Evolutionary conservation across 2,329 filamentous ascomycete genomes (phyloP).

Genomic region (Claviceps paspali): DNA sequence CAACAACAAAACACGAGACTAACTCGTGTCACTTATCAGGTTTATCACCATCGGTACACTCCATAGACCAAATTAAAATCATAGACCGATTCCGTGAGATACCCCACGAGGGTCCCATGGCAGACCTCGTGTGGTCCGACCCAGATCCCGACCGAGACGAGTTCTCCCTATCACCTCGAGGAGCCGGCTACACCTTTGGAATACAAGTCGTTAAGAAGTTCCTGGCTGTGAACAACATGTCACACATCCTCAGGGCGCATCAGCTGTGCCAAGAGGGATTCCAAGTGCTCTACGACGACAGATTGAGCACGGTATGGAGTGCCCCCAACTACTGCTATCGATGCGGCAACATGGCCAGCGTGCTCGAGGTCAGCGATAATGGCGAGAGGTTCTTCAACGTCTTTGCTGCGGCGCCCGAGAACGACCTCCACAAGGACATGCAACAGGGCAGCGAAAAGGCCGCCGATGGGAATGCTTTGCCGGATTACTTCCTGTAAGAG

Average conservation of each 20-base stretch:
- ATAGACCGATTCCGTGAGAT: conserved; percentile 98
- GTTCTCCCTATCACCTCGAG: conserved; percentile 83
- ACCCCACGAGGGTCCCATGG: conserved; percentile 97
- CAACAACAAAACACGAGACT: background rate
- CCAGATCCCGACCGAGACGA: conserved; percentile 95
- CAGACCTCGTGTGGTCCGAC: conserved; percentile 97
- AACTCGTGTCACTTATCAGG: conserved; percentile 26
- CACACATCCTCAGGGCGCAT: conserved; percentile 92
- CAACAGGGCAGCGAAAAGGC: conserved; percentile 61
- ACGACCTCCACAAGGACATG: conserved; percentile 77
- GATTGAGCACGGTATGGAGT: conserved; percentile 92
- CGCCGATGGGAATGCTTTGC: conserved; percentile 47
- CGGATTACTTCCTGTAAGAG: conserved; percentile 56
- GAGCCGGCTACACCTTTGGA: conserved; percentile 93
- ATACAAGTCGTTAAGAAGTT: conserved; percentile 98
- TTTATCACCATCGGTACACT: conserved; percentile 81
- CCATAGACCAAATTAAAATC: conserved; percentile 98
- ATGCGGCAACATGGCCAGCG: conserved; percentile 93
- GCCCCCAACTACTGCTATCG: conserved; percentile 92
- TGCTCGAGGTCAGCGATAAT: conserved; percentile 85
- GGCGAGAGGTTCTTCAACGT: conserved; percentile 96
- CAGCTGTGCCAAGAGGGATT: conserved; percentile 97
- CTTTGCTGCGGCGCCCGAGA: conserved; percentile 91
- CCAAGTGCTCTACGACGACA: conserved; percentile 90
- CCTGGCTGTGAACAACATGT: conserved; percentile 92